Percentiles rank a stretch among this genome's conserved stretches.
These are phyloP conservation scores for Mycena pura DNA, from an alignment of 768 basidiomycete species.

Conservation along the genomic window DNA sequence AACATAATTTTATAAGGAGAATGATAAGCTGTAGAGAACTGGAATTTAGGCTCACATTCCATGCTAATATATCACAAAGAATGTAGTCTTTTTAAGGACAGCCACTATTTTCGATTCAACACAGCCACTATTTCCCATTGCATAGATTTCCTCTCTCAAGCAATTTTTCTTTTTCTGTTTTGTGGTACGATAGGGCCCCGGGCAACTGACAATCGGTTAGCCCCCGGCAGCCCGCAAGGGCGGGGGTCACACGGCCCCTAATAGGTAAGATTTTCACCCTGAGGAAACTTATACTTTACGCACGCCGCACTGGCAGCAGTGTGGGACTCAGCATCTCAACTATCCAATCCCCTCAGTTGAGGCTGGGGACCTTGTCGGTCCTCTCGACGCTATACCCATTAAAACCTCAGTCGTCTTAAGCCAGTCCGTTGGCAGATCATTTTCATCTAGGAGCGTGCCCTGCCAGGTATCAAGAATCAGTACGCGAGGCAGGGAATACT, in stretches of 20 bases:
- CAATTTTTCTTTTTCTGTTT: conserved; percentile 1
- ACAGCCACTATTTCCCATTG: too few species aligned
- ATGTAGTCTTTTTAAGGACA: too few species aligned
- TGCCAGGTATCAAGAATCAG: not conserved
- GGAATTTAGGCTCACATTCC: too few species aligned
- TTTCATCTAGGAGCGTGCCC: not conserved
- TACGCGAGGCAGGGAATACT: not conserved
- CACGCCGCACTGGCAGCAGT: not conserved
- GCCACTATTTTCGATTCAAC: too few species aligned
- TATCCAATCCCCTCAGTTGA: not conserved
- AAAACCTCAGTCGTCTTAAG: not conserved
- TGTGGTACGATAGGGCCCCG: not conserved
- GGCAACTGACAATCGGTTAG: not conserved
- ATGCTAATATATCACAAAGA: too few species aligned
- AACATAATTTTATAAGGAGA: too few species aligned
- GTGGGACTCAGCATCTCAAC: not conserved
- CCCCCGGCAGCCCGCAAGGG: not conserved
- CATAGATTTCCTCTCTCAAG: too few species aligned
- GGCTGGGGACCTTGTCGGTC: not conserved
- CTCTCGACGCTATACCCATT: conserved; percentile 2
- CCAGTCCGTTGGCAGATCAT: not conserved
- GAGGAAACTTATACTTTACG: not conserved
- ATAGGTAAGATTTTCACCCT: not conserved
- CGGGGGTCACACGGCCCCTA: not conserved
- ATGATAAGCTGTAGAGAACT: too few species aligned